phyloP scores from a whole-genome alignment of 768 basidiomycete genomes.

The Lactifluus subvellereus region DNA sequence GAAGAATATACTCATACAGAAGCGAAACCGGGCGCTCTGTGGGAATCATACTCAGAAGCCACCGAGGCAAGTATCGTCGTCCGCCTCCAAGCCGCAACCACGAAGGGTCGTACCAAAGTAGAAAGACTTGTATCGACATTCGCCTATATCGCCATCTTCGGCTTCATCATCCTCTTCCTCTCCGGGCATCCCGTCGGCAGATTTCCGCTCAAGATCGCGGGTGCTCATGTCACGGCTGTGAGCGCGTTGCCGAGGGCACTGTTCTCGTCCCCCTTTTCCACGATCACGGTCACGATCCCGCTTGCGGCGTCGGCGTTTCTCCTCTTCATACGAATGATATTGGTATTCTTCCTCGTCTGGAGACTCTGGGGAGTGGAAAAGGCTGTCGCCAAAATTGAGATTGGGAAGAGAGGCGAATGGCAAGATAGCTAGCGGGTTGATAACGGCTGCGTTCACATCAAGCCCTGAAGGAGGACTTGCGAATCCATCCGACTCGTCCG shows the following conservation, averaged over 20 bases:
- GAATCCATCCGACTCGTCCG: conserved; percentile 59
- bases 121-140: conserved; percentile 20
- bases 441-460: neutral
- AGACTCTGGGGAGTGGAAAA: conserved; percentile 13
- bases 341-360: conserved; percentile 11
- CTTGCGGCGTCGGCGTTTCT: conserved; percentile 23
- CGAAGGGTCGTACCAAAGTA: conserved; percentile 12
- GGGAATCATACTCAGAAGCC: conserved; percentile 18
- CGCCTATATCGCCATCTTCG: conserved; percentile 16
- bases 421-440: conserved; percentile 26
- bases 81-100: conserved; percentile 20
- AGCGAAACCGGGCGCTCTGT: neutral
- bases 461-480: conserved; percentile 31
- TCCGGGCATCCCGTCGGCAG: neutral
- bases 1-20: conserved; percentile 3
- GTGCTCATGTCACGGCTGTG: neutral
- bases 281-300: conserved; percentile 18
- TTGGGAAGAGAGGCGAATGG: conserved; percentile 18
- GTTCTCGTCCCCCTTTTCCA: conserved; percentile 22
- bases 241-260: conserved; percentile 9
- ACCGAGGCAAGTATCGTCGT: conserved; percentile 24
- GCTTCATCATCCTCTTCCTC: conserved; percentile 23
- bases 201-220: conserved; percentile 14
- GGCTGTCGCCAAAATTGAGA: conserved; percentile 3
- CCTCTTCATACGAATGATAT: conserved; percentile 24